Evolutionary conservation across 2,329 filamentous ascomycete species (phyloP).

Genomic region (Drechslerella stenobrocha): DNA sequence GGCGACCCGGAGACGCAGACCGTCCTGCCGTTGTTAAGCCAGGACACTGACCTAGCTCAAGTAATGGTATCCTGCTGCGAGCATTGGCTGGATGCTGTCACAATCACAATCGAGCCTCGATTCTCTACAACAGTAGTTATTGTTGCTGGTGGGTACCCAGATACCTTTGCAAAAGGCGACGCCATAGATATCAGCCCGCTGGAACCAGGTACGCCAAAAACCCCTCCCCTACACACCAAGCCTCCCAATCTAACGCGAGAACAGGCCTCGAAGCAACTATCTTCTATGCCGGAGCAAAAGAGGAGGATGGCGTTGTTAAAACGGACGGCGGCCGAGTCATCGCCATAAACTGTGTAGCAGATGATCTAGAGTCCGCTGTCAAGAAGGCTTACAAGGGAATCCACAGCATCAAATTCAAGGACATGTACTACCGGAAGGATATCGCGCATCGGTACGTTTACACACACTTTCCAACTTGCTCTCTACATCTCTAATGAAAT

Average conservation of each 20-base stretch:
- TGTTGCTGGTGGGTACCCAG: conserved; percentile 87
- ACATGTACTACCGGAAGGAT: conserved; percentile 89
- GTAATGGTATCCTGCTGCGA: conserved; percentile 84
- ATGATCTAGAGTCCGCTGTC: conserved; percentile 78
- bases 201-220: conserved; percentile 31
- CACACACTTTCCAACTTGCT: not conserved
- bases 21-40: conserved; percentile 73
- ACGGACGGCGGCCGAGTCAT: conserved; percentile 90
- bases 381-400: conserved; percentile 85
- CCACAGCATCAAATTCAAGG: conserved; percentile 75
- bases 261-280: conserved; percentile 64
- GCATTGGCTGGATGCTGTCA: conserved; percentile 71
- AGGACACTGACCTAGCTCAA: conserved; percentile 80
- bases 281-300: conserved; percentile 88
- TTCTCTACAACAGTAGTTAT: conserved; percentile 93
- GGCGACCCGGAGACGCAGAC: conserved; percentile 92
- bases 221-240: conserved; percentile 55
- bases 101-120: conserved; percentile 68
- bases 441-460: conserved; percentile 71
- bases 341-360: conserved; percentile 78
- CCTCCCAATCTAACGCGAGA: conserved; percentile 53
- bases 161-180: conserved; percentile 78
- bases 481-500: conserved; percentile 22
- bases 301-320: conserved; percentile 67
- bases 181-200: conserved; percentile 61